Percentiles rank a stretch among this genome's conserved stretches.
These are phyloP conservation scores for Sphaerulina vaccinii DNA, from an alignment of 2,329 filamentous ascomycete species.

Conservation along the genomic window DNA sequence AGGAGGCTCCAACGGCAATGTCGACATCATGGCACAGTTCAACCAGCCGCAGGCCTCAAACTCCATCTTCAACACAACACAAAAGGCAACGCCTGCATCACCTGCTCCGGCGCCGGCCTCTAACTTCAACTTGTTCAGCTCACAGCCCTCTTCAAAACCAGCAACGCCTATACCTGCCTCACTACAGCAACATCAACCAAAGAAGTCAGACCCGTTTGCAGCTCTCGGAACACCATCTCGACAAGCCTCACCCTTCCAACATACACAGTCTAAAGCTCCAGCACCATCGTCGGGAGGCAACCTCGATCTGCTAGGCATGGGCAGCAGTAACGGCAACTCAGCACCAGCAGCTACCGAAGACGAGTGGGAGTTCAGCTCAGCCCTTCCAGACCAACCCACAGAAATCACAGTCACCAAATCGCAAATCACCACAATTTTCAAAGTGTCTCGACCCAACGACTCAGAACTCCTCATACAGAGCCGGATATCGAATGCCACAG, in stretches of 20 bases:
- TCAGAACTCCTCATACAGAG: constrained; percentile 67
- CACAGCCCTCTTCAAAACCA: constrained; percentile 46
- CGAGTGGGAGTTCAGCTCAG: constrained; percentile 91
- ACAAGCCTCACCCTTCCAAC: constrained; percentile 51
- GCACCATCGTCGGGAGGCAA: constrained; percentile 25
- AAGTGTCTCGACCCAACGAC: constrained; percentile 60
- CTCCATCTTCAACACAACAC: constrained; percentile 33
- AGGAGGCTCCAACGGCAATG: constrained; percentile 23
- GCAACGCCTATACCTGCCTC: constrained; percentile 47
- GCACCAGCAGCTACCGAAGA: constrained; percentile 63
- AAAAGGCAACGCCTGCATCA: constrained; percentile 22
- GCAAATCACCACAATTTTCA: constrained; percentile 65
- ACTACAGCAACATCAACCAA: constrained; percentile 29
- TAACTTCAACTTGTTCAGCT: constrained; percentile 56
- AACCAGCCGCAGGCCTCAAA: constrained; percentile 32
- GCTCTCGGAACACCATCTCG: constrained; percentile 55
- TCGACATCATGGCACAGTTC: constrained; percentile 39
- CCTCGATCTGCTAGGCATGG: constrained; percentile 33
- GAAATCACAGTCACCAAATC: constrained; percentile 68
- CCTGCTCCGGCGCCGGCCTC: constrained; percentile 48
- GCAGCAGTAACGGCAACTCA: constrained; percentile 37
- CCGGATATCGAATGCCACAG: constrained; percentile 78
- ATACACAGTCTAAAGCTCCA: constrained; percentile 43
- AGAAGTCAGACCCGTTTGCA: constrained; percentile 61
- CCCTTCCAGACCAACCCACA: constrained; percentile 67